Percentiles rank a stretch among this genome's conserved stretches.
Evolutionary conservation across 345 rosid genomes (phyloP).

Genomic region (Gossypium anomalum): DNA sequence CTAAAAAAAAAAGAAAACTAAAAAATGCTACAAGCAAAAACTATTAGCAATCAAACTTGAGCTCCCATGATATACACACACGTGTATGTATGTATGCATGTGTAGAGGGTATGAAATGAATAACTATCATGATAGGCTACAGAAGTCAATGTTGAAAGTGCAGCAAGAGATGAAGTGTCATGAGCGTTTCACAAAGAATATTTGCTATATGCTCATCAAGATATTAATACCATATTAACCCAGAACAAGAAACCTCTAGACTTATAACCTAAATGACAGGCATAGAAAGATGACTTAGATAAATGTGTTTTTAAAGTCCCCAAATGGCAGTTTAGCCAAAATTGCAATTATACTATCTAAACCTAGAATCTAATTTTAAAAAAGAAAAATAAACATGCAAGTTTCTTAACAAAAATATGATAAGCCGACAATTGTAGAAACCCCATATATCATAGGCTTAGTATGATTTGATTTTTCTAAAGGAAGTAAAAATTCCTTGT

Average conservation of each 20-base stretch:
- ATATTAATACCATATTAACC: background rate
- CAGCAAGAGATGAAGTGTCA: constrained; percentile 5
- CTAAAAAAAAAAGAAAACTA: background rate
- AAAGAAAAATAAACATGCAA: background rate
- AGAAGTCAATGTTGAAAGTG: constrained; percentile 2
- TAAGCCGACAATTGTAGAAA: background rate
- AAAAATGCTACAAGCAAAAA: too few species aligned
- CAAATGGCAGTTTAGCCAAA: background rate
- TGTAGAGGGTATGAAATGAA: background rate
- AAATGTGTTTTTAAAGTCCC: background rate
- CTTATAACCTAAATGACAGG: background rate
- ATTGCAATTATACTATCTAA: background rate
- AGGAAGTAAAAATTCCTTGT: background rate
- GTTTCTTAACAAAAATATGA: background rate
- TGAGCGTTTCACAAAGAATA: background rate
- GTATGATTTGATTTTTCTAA: background rate
- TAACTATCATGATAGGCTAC: background rate
- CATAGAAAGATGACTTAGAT: background rate
- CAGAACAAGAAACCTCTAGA: background rate
- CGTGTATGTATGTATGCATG: too few species aligned
- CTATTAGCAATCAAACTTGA: background rate
- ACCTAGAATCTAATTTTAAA: background rate
- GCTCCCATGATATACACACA: background rate
- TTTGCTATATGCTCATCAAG: background rate
- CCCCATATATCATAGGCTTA: background rate